Conservation (phyloP, 1,139 yeast species). For the Pneumocystis oryctolagi region DNA sequence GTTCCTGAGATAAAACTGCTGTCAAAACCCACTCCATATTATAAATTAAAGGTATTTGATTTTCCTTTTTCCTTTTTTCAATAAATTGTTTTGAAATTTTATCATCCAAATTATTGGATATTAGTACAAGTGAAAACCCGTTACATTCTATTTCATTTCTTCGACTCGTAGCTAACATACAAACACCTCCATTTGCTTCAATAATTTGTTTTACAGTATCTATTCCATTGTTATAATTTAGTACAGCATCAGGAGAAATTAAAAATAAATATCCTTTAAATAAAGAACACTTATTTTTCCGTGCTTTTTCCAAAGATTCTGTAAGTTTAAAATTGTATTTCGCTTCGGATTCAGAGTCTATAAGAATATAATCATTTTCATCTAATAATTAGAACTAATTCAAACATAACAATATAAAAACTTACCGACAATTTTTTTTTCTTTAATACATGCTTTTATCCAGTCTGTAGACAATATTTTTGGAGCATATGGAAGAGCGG, state of each 20-base stretch:
- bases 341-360: conserved; percentile 15
- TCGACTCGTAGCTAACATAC: conserved; percentile 21
- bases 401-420: background rate
- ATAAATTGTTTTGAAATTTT: conserved; percentile 5
- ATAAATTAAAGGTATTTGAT: conserved; percentile 5
- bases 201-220: conserved; percentile 44
- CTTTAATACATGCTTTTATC: conserved; percentile 20
- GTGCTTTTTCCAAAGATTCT: conserved; percentile 23
- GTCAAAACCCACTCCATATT: conserved; percentile 18
- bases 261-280: conserved; percentile 26
- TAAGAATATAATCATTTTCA: conserved; percentile 19
- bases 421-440: conserved; percentile 10
- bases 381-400: conserved; percentile 17
- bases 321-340: conserved; percentile 19
- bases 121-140: conserved; percentile 10
- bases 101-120: conserved; percentile 11
- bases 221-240: conserved; percentile 54
- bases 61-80: conserved; percentile 7
- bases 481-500: conserved; percentile 30
- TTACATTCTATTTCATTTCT: conserved; percentile 10
- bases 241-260: conserved; percentile 40
- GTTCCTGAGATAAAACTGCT: conserved; percentile 14
- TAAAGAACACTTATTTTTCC: conserved; percentile 24
- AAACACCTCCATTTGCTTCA: conserved; percentile 48
- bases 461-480: conserved; percentile 26